Conservation (phyloP, 2,329 filamentous ascomycete species). For the Penicillium sp. region DNA sequence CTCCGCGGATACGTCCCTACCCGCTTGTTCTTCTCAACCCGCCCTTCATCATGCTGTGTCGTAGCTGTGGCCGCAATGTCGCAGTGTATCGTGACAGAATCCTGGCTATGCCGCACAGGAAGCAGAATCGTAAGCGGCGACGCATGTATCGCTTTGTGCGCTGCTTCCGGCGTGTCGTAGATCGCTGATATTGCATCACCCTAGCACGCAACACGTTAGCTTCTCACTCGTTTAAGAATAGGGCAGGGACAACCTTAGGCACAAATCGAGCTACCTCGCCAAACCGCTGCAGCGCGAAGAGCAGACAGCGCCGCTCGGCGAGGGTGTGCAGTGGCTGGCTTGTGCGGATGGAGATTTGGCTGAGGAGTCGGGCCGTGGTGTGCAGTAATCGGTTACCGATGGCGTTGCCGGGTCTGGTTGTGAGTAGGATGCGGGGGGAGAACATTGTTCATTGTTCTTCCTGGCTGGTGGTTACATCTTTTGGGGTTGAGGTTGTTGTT, state of each 20-base stretch:
- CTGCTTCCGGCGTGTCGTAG: conserved; percentile 34
- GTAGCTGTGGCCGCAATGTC: neutral
- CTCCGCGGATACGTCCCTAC: no score
- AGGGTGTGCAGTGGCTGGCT: conserved; percentile 26
- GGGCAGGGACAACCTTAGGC: conserved; percentile 27
- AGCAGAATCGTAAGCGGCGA: conserved; percentile 17
- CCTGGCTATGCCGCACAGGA: neutral
- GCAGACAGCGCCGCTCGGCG: conserved; percentile 31
- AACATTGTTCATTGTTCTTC: neutral
- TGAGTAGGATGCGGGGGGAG: neutral
- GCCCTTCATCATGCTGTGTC: neutral
- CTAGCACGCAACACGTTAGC: conserved; percentile 8
- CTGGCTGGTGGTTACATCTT: neutral
- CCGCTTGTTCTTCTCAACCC: neutral
- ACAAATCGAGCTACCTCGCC: conserved; percentile 38
- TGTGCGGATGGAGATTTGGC: conserved; percentile 31
- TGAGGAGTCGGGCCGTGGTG: neutral
- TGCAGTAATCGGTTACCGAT: neutral
- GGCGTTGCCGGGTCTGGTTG: neutral
- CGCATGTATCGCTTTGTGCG: conserved; percentile 28
- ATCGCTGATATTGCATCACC: conserved; percentile 28
- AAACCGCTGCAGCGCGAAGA: conserved; percentile 37
- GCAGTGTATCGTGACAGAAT: neutral
- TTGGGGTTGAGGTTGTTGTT: neutral
- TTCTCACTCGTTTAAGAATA: neutral